phyloP scores from a whole-genome alignment of 1,139 yeast species.

The Meyerozyma smithsonii region DNA sequence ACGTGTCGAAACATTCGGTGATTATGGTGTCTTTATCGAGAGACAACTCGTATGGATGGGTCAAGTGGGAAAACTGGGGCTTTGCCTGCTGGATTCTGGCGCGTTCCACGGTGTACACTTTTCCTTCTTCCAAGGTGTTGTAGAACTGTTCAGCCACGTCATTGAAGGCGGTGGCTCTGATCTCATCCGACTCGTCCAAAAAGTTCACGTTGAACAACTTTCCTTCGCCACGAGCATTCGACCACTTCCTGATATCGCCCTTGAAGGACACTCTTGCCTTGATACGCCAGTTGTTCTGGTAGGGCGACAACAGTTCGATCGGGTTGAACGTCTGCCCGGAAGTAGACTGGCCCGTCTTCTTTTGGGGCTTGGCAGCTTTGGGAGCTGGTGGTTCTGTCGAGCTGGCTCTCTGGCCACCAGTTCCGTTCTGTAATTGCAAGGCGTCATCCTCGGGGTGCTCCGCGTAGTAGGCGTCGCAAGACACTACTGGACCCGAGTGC shows the following conservation, averaged over 20 bases:
- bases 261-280: constrained; percentile 88
- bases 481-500: constrained; percentile 30
- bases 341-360: background rate
- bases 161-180: constrained; percentile 92
- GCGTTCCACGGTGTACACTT: constrained; percentile 78
- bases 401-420: background rate
- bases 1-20: constrained; percentile 61
- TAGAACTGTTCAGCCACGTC: constrained; percentile 77
- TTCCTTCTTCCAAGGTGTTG: constrained; percentile 78
- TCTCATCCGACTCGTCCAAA: constrained; percentile 93
- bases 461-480: constrained; percentile 50
- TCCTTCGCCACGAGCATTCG: constrained; percentile 84
- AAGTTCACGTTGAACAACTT: constrained; percentile 84
- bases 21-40: constrained; percentile 77
- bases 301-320: constrained; percentile 87
- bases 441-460: constrained; percentile 51
- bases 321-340: constrained; percentile 41
- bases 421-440: constrained; percentile 3
- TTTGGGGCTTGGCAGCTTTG: background rate
- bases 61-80: constrained; percentile 77
- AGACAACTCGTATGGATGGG: constrained; percentile 83
- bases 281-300: constrained; percentile 86
- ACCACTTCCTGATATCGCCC: constrained; percentile 85
- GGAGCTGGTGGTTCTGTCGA: background rate
- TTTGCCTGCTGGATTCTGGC: constrained; percentile 81